A percentile compares a stretch with the other conserved stretches of the same genome.
Conservation (phyloP, 1,284 basidiomycete genomes). For the Sutorius eximius region DNA sequence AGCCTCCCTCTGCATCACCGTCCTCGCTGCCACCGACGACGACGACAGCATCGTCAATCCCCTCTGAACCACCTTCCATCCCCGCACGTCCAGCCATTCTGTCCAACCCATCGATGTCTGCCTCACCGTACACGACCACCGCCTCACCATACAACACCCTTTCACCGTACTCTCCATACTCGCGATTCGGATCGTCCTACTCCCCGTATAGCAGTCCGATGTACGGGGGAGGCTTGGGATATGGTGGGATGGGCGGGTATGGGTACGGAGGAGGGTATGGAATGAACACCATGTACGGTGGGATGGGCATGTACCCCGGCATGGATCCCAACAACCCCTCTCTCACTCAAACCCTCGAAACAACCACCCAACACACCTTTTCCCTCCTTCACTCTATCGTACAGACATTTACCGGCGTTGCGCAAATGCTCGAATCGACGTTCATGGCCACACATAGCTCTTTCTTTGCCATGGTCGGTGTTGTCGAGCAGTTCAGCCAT, state of each 20-base stretch:
- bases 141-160: constrained; percentile 29
- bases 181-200: constrained; percentile 45
- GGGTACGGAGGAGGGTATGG: constrained; percentile 40
- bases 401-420: constrained; percentile 92
- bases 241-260: constrained; percentile 39
- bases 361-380: constrained; percentile 91
- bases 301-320: constrained; percentile 47
- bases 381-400: constrained; percentile 93
- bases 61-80: constrained; percentile 25
- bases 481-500: constrained; percentile 92
- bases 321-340: constrained; percentile 55
- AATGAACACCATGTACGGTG: constrained; percentile 45
- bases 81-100: constrained; percentile 46
- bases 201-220: constrained; percentile 43
- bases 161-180: constrained; percentile 43
- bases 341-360: constrained; percentile 85
- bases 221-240: constrained; percentile 43
- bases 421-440: constrained; percentile 97
- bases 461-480: constrained; percentile 99
- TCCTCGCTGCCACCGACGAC: constrained; percentile 22
- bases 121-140: constrained; percentile 31
- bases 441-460: constrained; percentile 99
- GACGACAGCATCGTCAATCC: constrained; percentile 20
- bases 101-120: constrained; percentile 34
- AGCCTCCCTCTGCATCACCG: constrained; percentile 31